These are phyloP conservation scores for Rhodomyrtus psidioides DNA, from an alignment of 441 rosid species.

Conservation along the genomic window DNA sequence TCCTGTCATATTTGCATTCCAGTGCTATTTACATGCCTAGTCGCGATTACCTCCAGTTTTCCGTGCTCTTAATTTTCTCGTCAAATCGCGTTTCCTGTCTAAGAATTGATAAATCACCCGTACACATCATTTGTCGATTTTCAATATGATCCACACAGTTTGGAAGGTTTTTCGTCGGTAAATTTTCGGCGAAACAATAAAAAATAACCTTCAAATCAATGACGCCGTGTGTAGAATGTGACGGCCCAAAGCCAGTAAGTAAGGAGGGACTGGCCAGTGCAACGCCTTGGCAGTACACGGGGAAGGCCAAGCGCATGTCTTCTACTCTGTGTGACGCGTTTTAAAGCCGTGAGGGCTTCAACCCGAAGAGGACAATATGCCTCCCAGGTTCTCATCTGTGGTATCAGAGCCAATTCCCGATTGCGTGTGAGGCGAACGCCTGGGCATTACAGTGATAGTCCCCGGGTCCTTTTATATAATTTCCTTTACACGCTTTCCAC, in stretches of 20 bases:
- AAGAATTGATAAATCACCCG: neutral
- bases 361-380: no score
- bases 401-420: no score
- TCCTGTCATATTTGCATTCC: neutral
- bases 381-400: no score
- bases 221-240: neutral
- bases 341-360: no score
- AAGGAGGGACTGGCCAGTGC: no score
- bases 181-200: neutral
- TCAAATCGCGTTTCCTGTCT: neutral
- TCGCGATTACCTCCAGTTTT: neutral
- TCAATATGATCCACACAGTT: neutral
- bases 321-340: no score
- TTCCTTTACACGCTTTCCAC: neutral
- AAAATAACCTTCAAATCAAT: neutral
- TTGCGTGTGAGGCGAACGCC: no score
- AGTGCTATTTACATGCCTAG: neutral
- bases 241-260: no score
- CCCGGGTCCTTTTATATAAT: no score
- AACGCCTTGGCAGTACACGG: no score
- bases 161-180: neutral
- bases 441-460: no score
- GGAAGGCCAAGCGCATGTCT: no score
- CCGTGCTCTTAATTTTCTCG: neutral
- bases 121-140: neutral